Percentiles rank a stretch among this genome's conserved stretches.
Conservation (phyloP, 2,329 filamentous ascomycete genomes). For the Ceratocystis papillata region DNA sequence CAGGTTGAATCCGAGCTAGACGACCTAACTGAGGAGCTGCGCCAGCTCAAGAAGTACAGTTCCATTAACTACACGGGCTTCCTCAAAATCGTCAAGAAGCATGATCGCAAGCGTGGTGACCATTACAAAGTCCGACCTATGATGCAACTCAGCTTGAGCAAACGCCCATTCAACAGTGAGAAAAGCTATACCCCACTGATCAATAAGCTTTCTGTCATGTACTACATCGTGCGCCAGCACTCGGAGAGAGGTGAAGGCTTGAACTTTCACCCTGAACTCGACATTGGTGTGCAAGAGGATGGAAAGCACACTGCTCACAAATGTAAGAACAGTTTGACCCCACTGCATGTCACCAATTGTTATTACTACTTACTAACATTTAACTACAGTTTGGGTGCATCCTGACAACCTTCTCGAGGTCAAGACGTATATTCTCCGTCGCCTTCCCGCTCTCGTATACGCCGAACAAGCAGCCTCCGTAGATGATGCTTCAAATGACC, state of each 20-base stretch:
- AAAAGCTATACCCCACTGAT: constrained; percentile 76
- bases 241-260: constrained; percentile 48
- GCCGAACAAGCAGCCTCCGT: constrained; percentile 78
- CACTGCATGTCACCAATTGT: background rate
- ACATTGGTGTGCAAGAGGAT: constrained; percentile 41
- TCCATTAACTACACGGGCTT: constrained; percentile 96
- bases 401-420: constrained; percentile 91
- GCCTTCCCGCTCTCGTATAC: constrained; percentile 83
- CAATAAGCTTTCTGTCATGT: constrained; percentile 87
- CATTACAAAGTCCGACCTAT: constrained; percentile 83
- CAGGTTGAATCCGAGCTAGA: constrained; percentile 73
- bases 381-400: constrained; percentile 72
- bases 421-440: constrained; percentile 87
- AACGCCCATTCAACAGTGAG: constrained; percentile 88
- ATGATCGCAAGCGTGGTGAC: constrained; percentile 82
- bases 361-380: constrained; percentile 29
- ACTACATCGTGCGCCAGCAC: constrained; percentile 82
- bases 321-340: constrained; percentile 43
- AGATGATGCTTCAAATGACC: constrained; percentile 69
- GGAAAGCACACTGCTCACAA: constrained; percentile 66
- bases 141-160: constrained; percentile 79
- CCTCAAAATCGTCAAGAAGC: constrained; percentile 97
- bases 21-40: constrained; percentile 77
- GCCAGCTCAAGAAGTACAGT: constrained; percentile 88
- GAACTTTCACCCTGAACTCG: constrained; percentile 29